Base-by-base conservation (phyloP, 331 rosid species). In the Phaseolus coccineus region DNA sequence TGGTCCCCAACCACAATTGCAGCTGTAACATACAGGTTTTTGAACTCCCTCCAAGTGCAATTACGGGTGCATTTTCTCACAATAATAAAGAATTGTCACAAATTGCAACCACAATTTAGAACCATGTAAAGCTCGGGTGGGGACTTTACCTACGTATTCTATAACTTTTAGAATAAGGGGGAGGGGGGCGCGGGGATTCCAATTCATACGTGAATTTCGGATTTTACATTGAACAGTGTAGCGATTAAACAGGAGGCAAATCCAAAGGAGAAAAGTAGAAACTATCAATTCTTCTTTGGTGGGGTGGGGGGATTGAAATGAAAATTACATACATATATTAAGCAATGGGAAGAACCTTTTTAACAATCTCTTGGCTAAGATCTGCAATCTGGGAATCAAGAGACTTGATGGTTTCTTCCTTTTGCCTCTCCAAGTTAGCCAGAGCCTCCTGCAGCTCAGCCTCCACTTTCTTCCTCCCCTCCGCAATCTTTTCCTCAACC, bases 381-480 rank as follows among this genome's bases (percentile, higher is more conserved):
- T 83, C 80, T 0, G 90, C 69, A 76, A 96, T 96, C 71, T 96
- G 98, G 0, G 98, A 85, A 63, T 96, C 98, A 14, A 96, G 94
- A 3, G 99, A 47, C 81, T 91, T 93, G 8, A 96, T 77, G 2
- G 93, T 90, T 3, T 91, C 98, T 67, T 71, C 91, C 87, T 96
- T 96, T 73, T 96, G 98, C 73, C 6, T 79, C 85, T 96, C 97
- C 90, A 96, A 77, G 42, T 25, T 88, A 0, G 79, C 89, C 83
- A 91, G 77, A 3, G 96, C 98, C 76, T 96, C 98, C 85, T 88
- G 92, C 86, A 91, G 80, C 81, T 96, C 98, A 1, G 85, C 94
- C 47, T 96, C 99, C 31, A 96, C 85, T 68, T 87, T 96, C 91
- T 88, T 85, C 87, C 92, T 87, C 0, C 97, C 99, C 82, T 90